A percentile compares a stretch with the other conserved stretches of the same genome.
Conservation (phyloP, 2,329 filamentous ascomycete species). For the Ophiobolus disseminans region DNA sequence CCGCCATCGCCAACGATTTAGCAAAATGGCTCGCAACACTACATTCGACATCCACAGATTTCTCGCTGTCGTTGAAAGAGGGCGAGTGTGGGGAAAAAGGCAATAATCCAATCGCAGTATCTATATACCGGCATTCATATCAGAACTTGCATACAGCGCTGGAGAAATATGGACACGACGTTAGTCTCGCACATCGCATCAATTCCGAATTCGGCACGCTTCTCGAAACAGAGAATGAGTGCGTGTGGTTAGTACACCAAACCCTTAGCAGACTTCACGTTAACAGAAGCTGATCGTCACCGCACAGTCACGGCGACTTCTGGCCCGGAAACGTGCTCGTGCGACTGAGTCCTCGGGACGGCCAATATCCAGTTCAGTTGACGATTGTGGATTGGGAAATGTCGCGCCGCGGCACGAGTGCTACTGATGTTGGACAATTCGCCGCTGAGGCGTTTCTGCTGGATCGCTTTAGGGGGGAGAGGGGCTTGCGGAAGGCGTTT, state of each 20-base stretch:
- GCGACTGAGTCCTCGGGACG: not conserved
- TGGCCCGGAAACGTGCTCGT: constrained; percentile 50
- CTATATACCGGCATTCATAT: constrained; percentile 42
- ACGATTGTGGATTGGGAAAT: constrained; percentile 50
- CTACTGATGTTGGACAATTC: constrained; percentile 50
- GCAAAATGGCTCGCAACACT: constrained; percentile 44
- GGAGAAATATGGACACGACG: constrained; percentile 28
- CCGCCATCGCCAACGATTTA: constrained; percentile 29
- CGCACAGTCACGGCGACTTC: constrained; percentile 51
- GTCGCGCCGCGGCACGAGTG: constrained; percentile 39
- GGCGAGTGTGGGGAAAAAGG: constrained; percentile 3
- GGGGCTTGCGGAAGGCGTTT: constrained; percentile 37
- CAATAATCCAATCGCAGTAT: constrained; percentile 39
- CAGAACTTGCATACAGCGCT: constrained; percentile 32
- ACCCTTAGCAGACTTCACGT: too few relatives aligned
- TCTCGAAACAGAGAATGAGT: constrained; percentile 39
- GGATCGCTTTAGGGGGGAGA: constrained; percentile 41
- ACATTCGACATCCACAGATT: constrained; percentile 23
- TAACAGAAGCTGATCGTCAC: too few relatives aligned
- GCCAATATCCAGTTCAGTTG: constrained; percentile 10
- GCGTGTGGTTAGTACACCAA: too few relatives aligned
- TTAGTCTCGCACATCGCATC: constrained; percentile 29
- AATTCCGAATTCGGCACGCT: constrained; percentile 37
- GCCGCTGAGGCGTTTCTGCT: constrained; percentile 47
- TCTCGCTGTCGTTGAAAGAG: constrained; percentile 14